Conservation (phyloP, 2,329 filamentous ascomycete species). For the Cytospora mali region DNA sequence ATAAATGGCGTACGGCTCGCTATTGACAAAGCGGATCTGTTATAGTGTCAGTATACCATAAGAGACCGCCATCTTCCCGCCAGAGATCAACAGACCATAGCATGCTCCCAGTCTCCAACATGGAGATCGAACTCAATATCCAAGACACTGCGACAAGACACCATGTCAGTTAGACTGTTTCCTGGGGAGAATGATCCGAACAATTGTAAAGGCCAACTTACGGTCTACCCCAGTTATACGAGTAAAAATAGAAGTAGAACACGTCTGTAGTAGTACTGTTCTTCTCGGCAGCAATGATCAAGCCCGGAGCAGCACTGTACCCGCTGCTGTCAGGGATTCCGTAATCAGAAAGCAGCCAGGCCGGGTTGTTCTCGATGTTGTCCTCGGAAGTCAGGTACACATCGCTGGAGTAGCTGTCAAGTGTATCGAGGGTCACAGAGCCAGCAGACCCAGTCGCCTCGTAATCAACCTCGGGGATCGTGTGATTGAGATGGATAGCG, state of each 20-base stretch:
- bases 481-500: conserved; percentile 29
- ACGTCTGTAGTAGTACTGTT: conserved; percentile 31
- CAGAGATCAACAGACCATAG: conserved; percentile 27
- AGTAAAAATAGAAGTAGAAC: conserved; percentile 32
- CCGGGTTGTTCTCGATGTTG: conserved; percentile 23
- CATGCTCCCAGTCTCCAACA: conserved; percentile 35
- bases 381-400: conserved; percentile 30
- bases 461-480: conserved; percentile 28
- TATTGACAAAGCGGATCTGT: conserved; percentile 33
- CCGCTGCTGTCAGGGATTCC: conserved; percentile 27
- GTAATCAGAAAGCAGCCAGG: conserved; percentile 30
- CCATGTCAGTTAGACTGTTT: neutral
- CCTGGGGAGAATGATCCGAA: neutral
- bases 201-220: conserved; percentile 2
- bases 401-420: conserved; percentile 20
- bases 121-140: conserved; percentile 33
- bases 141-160: conserved; percentile 25
- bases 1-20: conserved; percentile 31
- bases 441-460: conserved; percentile 20
- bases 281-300: conserved; percentile 32
- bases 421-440: conserved; percentile 29
- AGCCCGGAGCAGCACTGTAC: conserved; percentile 30
- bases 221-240: conserved; percentile 31
- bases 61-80: neutral
- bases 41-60: neutral